Base-by-base conservation (phyloP, 1,139 yeast genomes). In the Diutina pseudorugosa region DNA sequence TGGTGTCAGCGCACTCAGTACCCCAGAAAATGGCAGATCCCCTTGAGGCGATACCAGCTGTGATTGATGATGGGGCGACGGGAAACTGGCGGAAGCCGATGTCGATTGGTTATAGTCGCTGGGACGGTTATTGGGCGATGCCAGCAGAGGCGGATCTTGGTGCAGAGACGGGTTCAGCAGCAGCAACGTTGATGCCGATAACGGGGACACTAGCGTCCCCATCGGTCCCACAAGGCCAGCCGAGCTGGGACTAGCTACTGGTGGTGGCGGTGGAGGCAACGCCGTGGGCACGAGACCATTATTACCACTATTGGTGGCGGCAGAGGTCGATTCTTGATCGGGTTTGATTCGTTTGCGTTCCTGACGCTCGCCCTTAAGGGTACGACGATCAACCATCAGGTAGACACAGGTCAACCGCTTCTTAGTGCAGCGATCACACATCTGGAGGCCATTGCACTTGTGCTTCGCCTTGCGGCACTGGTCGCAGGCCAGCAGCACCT, bases 401-500 rank as follows among this genome's bases (percentile, higher is more conserved):
- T 45, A 45, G 14, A n/a, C 49, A 18, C 49, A 45, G 14, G 14
- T 23, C 23, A 45, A 18, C n/a, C 12, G n/a, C 23, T 19, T 14
- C 4, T 23, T 45, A 7, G 36, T 27, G 27, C 49, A 45, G n/a
- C 49, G 49, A 16, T 27, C 30, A 45, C 49, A 45, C n/a, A 33
- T 33, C 12, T 16, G 41, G 21, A 45, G 36, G 3, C 49, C 49
- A 16, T 25, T 27, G 9, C 49, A 45, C 23, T 45, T 45, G 40
- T 45, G 36, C n/a, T 45, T 45, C 1, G 49, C 49, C 40, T 27
- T 25, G n/a, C 27, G 27, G 21, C 49, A 45, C 8, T 16, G 49
- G 23, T 45, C 40, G 16, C 49, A 45, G 21, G 49, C 49, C 49
- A 45, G 49, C 49, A 27, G 41, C 8, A 45, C 49, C 19, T 45